Base-by-base conservation (phyloP, 306 rosid species). In the Quercus ilex region DNA sequence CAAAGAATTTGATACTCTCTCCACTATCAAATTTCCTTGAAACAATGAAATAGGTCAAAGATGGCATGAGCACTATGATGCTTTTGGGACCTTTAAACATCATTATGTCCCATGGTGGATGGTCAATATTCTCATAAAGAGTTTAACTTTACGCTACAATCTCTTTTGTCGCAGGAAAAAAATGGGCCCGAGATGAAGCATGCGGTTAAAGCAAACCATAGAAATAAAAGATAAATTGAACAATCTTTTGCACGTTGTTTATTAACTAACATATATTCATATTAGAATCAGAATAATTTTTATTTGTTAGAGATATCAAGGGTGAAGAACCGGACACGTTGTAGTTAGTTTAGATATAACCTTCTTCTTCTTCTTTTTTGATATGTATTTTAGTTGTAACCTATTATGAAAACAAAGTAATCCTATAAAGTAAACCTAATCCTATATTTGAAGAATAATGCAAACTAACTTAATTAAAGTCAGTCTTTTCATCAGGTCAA, bases 291-390 rank as follows among this genome's bases (percentile, higher is more conserved):
- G 53, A 49, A 49, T 49, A 49, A 3, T 49, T 49, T 11, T 49
- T 49, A 12, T 10, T 49, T 49, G 53, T 49, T 49, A 49, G 17
- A 49, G 53, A 49, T 49, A 49, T 41, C 1, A 41, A 41, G 46
- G 5, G 15, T 49, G 53, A 49, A 49, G 53, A 13, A 13, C 17
- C 53, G 17, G 17, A 49, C 53, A 49, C 14, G 14, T 13, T 49
- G 53, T 49, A 49, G 12, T 49, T 49, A 49, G 53, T 49, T 49
- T 49, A 49, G 53, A 49, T 49, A 3, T 3, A 49, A 46, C 52
- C 13, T 10, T 0, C 4, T 4, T 3, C 4, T 4, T 3, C 3
- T 3, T 3, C 0, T 3, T 30, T 30, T 0, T 30, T 30, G 0
- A 3, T 30, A 3, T 30, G 31, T 46, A 46, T 14, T 46, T 46